These are phyloP conservation scores for Populus hybrid DNA, from an alignment of 441 rosid genomes.

Conservation along the genomic window DNA sequence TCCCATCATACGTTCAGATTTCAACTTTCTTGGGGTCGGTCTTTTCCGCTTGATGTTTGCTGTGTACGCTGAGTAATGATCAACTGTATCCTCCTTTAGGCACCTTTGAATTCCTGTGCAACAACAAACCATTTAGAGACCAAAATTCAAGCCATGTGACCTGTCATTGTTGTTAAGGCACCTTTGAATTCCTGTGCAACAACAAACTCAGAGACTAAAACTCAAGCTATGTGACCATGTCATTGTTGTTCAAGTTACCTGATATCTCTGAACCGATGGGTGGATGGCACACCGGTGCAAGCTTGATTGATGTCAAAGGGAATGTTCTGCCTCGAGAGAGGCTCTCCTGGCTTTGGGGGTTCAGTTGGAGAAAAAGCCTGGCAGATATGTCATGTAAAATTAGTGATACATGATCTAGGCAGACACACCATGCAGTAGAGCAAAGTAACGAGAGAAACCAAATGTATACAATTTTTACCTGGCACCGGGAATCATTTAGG, in stretches of 20 bases:
- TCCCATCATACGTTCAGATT: conserved; percentile 26
- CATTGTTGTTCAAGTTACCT: conserved; percentile 37
- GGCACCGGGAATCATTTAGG: conserved; percentile 94
- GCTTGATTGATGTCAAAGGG: conserved; percentile 65
- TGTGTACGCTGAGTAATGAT: conserved; percentile 61
- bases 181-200: conserved; percentile 71
- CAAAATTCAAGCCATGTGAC: conserved; percentile 62
- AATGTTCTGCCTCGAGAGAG: conserved; percentile 67
- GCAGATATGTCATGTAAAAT: background rate
- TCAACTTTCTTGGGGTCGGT: conserved; percentile 50
- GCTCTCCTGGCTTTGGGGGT: conserved; percentile 72
- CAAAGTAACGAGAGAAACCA: no score
- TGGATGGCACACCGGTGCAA: conserved; percentile 48
- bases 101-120: conserved; percentile 69
- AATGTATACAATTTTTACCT: conserved; percentile 41
- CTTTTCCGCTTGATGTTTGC: conserved; percentile 86
- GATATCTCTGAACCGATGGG: conserved; percentile 69
- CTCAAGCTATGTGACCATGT: background rate
- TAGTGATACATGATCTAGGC: no score
- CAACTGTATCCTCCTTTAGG: conserved; percentile 68
- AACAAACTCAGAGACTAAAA: background rate
- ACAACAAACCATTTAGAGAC: background rate
- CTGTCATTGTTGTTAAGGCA: conserved; percentile 38
- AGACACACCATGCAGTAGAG: background rate
- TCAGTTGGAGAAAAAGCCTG: conserved; percentile 91